Evolutionary conservation across 2,329 filamentous ascomycete species (phyloP).

Genomic region (Exserohilum rostratum): DNA sequence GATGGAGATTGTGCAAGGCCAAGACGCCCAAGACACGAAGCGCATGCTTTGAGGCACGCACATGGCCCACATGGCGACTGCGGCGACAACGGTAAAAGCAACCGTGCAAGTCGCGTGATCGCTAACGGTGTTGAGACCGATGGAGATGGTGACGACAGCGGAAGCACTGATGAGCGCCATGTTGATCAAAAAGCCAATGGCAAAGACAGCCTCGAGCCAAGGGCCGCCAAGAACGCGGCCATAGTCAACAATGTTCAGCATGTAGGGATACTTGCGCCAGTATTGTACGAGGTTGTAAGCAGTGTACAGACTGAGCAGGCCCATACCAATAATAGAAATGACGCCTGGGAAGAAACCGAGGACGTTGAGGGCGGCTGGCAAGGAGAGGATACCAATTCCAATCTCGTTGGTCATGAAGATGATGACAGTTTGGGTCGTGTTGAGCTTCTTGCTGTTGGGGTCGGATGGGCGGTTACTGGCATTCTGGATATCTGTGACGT

Average conservation of each 20-base stretch:
- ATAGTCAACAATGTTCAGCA: conserved; percentile 40
- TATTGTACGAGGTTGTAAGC: conserved; percentile 40
- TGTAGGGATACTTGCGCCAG: conserved; percentile 39
- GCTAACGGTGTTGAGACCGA: conserved; percentile 37
- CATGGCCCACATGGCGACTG: conserved; percentile 36
- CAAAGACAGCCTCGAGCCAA: conserved; percentile 34
- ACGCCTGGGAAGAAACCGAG: conserved; percentile 38
- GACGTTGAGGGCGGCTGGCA: conserved; percentile 33
- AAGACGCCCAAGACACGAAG: conserved; percentile 36
- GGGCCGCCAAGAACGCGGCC: conserved; percentile 35
- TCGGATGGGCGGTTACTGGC: conserved; percentile 20
- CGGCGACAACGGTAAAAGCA: conserved; percentile 31
- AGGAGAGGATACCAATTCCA: conserved; percentile 37
- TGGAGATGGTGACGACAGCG: conserved; percentile 35
- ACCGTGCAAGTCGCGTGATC: conserved; percentile 39
- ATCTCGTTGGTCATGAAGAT: conserved; percentile 41
- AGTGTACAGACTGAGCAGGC: conserved; percentile 35
- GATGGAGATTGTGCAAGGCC: conserved; percentile 34
- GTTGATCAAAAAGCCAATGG: conserved; percentile 35
- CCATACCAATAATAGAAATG: conserved; percentile 31
- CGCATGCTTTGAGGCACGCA: conserved; percentile 37
- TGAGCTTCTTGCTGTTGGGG: conserved; percentile 27
- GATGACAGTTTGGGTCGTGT: conserved; percentile 35
- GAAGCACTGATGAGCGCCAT: conserved; percentile 38
- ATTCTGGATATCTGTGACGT: conserved; percentile 33